Conservation (phyloP, 805 yeast genomes). For the Candida silvicultrix region DNA sequence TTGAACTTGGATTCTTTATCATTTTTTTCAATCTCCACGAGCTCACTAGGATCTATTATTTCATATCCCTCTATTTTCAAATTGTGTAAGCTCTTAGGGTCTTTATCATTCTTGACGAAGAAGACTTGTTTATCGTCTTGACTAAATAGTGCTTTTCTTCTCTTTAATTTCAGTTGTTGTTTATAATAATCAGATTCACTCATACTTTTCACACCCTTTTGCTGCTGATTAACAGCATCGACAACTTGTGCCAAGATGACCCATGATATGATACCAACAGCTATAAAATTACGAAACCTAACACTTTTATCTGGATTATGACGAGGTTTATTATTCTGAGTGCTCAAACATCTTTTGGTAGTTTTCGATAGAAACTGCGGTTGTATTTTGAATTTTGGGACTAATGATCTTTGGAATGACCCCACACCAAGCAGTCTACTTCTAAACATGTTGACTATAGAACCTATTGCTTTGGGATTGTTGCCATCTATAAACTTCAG, state of each 20-base stretch:
- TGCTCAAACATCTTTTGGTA: background rate
- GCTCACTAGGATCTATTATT: slow-evolving; percentile 43
- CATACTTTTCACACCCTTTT: slow-evolving; percentile 24
- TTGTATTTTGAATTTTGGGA: background rate
- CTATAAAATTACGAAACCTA: slow-evolving; percentile 32
- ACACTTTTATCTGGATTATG: slow-evolving; percentile 24
- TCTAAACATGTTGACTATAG: background rate
- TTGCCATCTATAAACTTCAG: too few relatives aligned
- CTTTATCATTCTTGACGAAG: slow-evolving; percentile 25
- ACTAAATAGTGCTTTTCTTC: slow-evolving; percentile 38
- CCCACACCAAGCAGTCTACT: background rate
- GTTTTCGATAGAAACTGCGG: background rate
- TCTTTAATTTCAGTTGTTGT: slow-evolving; percentile 41
- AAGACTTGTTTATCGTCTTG: slow-evolving; percentile 35
- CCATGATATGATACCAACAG: slow-evolving; percentile 40
- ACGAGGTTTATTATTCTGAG: slow-evolving; percentile 1
- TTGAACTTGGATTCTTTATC: slow-evolving; percentile 42
- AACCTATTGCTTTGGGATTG: too few relatives aligned
- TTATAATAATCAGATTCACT: slow-evolving; percentile 36
- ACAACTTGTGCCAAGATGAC: slow-evolving; percentile 33
- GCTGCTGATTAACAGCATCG: slow-evolving; percentile 28
- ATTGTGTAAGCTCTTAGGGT: slow-evolving; percentile 9
- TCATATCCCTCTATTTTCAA: slow-evolving; percentile 15
- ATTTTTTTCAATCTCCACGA: slow-evolving; percentile 39
- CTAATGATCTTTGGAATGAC: background rate